These are phyloP conservation scores for Lactarius sp. DNA, from an alignment of 768 basidiomycete species.

Conservation along the genomic window DNA sequence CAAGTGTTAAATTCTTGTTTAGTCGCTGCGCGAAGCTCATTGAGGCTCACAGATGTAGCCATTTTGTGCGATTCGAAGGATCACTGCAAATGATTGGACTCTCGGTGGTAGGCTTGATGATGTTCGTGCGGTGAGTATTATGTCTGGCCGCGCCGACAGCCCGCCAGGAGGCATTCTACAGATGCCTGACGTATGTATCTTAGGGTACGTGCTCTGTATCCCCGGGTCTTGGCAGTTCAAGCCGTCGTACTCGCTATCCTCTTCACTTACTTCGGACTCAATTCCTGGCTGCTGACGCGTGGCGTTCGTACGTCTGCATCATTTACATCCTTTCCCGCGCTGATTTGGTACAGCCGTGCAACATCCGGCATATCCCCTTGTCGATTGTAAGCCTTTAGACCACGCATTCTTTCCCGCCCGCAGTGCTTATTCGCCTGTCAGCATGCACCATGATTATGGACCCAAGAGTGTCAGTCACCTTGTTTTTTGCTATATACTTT, in stretches of 20 bases:
- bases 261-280: conserved; percentile 40
- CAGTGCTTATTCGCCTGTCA: conserved; percentile 19
- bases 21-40: background rate
- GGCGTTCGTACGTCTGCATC: conserved; percentile 41
- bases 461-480: conserved; percentile 27
- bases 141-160: no score
- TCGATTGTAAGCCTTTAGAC: conserved; percentile 1
- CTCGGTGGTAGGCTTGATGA: conserved; percentile 50
- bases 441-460: conserved; percentile 42
- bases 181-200: no score
- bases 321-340: background rate
- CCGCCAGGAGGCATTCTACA: no score
- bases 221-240: conserved; percentile 24
- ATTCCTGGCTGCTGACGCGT: conserved; percentile 49
- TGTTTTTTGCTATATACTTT: background rate
- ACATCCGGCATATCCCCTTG: background rate
- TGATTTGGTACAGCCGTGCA: conserved; percentile 1
- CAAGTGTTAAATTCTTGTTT: background rate
- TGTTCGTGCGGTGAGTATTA: conserved; percentile 45
- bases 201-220: background rate
- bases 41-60: conserved; percentile 20
- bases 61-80: conserved; percentile 34
- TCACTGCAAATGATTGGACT: conserved; percentile 50
- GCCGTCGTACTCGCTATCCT: conserved; percentile 36
- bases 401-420: no score